These are phyloP conservation scores for Aureobasidium sp. DNA, from an alignment of 2,329 filamentous ascomycete genomes.

Conservation along the genomic window DNA sequence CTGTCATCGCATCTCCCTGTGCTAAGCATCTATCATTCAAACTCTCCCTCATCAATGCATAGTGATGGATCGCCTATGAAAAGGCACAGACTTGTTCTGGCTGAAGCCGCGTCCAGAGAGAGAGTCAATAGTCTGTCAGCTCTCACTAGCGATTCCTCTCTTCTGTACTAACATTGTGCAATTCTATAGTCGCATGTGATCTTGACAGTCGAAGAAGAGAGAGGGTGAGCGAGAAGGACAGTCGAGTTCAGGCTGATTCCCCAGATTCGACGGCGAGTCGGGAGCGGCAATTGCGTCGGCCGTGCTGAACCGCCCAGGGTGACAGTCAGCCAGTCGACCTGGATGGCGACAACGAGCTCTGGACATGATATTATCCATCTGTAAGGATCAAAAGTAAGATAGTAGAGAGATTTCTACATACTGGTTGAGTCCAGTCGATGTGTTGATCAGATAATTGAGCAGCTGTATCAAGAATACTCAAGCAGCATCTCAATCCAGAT, in stretches of 20 bases:
- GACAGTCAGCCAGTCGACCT: conserved; percentile 9
- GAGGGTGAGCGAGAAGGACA: not conserved
- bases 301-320: not conserved
- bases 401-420: not conserved
- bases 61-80: too few species aligned
- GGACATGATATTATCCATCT: not conserved
- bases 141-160: too few species aligned
- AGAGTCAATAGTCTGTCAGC: too few species aligned
- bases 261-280: not conserved
- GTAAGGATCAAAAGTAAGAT: not conserved
- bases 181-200: too few species aligned
- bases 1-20: too few species aligned
- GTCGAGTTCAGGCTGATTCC: not conserved
- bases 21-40: too few species aligned
- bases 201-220: not conserved
- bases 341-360: not conserved
- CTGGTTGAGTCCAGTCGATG: not conserved
- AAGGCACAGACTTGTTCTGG: too few species aligned
- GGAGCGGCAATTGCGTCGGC: not conserved
- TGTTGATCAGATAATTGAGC: not conserved
- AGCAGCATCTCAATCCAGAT: not conserved
- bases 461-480: not conserved
- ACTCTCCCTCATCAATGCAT: too few species aligned
- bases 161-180: too few species aligned
- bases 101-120: too few species aligned